Base-by-base conservation (phyloP, 371 early-diverging fungal species). In the Lichtheimia ornata region DNA sequence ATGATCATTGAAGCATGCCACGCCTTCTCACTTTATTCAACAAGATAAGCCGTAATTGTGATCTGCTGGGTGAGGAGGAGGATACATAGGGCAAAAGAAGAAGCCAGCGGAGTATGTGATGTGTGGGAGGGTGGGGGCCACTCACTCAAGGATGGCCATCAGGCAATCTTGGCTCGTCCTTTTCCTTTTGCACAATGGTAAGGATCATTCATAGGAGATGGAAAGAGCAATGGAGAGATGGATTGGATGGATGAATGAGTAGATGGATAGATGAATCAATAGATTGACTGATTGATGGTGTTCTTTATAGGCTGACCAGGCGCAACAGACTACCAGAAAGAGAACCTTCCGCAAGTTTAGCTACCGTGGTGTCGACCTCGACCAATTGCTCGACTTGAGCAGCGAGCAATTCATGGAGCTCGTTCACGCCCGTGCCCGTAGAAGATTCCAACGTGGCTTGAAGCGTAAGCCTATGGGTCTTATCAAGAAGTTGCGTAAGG, bases 381-480 rank as follows among this genome's bases (percentile, higher is more conserved):
- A 69, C 58, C 70, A 69, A 74, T 91, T 99, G 67, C 84, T 96
- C 70, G 96, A 96, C 73, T 83, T 99, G 82, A 79, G 84, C 82
- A 86, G 84, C 69, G 97, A 94, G 84, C 88, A 95, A 84, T 91
- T 99, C 77, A 92, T 96, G 81, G 89, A 94, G 70, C 85, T 99
- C 63, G 91, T 98, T 66, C 93, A 94, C 79, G 86, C 93, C 76
- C 96, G 95, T 82, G 93, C 92, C 63, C 94, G 99, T 87, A 89
- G 99, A 83, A 84, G 94, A 76, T 94, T 99, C 86, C 90, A 90
- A 79, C 93, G 99, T 71, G 99, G 99, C 72, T 85, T 99, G 59
- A 94, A 94, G 86, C 88, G 94, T 74, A 94, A 94, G 91, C 98
- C 97, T 70, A 94, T 96, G 91, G 91, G 94, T 67, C 84, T 97